Evolutionary conservation across 257 asterid species (phyloP).

Genomic region (Salvia hispanica): DNA sequence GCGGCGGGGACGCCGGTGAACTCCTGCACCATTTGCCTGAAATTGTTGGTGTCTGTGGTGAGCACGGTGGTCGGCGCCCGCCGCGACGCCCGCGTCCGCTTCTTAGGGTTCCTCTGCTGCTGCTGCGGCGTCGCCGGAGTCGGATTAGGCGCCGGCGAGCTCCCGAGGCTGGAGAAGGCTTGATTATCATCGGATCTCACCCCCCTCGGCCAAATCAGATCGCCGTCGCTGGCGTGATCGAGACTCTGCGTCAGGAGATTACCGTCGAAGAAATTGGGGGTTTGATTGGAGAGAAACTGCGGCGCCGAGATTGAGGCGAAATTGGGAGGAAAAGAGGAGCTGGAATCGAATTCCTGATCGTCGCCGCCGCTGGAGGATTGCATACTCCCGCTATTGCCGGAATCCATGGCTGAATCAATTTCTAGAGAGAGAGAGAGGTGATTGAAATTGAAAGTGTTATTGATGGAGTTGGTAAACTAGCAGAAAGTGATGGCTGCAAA

Average conservation of each 20-base stretch:
- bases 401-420: conserved; percentile 39
- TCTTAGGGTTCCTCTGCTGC: conserved; percentile 63
- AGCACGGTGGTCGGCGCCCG: conserved; percentile 89
- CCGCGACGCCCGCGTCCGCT: conserved; percentile 78
- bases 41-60: conserved; percentile 74
- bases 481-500: conserved; percentile 16
- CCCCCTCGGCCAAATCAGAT: conserved; percentile 59
- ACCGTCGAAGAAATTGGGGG: conserved; percentile 49
- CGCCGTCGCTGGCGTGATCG: conserved; percentile 35
- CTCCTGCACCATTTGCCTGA: conserved; percentile 91
- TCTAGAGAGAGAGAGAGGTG: conserved; percentile 6
- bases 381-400: conserved; percentile 79
- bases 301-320: conserved; percentile 33
- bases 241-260: conserved; percentile 27
- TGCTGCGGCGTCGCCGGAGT: conserved; percentile 31
- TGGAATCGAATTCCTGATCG: conserved; percentile 66
- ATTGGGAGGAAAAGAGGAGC: conserved; percentile 47
- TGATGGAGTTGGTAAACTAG: conserved; percentile 5
- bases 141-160: conserved; percentile 35
- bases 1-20: conserved; percentile 76
- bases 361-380: conserved; percentile 78
- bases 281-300: conserved; percentile 39
- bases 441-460: background rate
- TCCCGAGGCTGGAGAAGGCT: conserved; percentile 34
- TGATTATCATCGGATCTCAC: conserved; percentile 47